Conservation (phyloP, 352 stramenopile species). For the Globisporangium nodosum region DNA sequence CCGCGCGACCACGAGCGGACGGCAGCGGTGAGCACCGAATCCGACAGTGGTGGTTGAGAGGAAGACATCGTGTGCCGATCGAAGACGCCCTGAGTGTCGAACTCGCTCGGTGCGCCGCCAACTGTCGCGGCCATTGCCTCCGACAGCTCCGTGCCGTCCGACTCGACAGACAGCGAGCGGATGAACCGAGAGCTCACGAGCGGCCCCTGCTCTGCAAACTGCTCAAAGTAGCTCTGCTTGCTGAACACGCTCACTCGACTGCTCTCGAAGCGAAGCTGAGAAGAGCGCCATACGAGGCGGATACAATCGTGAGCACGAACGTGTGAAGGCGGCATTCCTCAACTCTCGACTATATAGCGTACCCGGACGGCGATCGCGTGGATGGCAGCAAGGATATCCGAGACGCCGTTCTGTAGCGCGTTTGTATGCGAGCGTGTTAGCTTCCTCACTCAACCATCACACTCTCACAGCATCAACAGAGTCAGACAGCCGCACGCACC, state of each 20-base stretch:
- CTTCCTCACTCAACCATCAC: neutral
- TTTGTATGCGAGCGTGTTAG: neutral
- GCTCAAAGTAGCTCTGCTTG: slow-evolving; percentile 14
- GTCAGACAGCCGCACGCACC: slow-evolving; percentile 18
- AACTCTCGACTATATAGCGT: neutral
- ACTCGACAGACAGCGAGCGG: slow-evolving; percentile 17
- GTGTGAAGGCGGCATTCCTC: neutral
- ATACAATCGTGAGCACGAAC: neutral
- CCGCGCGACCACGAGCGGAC: neutral
- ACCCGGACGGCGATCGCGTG: slow-evolving; percentile 51
- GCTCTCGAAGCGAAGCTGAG: slow-evolving; percentile 18
- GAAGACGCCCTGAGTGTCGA: no score
- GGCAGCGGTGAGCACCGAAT: neutral
- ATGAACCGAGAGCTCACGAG: slow-evolving; percentile 21
- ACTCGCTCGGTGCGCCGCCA: neutral
- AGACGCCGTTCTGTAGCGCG: slow-evolving; percentile 35
- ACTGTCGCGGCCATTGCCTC: slow-evolving; percentile 5
- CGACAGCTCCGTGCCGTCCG: slow-evolving; percentile 7
- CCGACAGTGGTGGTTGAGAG: neutral
- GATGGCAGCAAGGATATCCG: slow-evolving; percentile 45
- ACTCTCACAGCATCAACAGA: neutral
- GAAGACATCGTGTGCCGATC: neutral
- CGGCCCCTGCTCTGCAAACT: slow-evolving; percentile 13
- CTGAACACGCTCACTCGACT: slow-evolving; percentile 3
- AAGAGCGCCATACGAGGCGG: neutral